phyloP scores from a whole-genome alignment of 2,329 filamentous ascomycete species.

The Aspergillus novofumigatus region DNA sequence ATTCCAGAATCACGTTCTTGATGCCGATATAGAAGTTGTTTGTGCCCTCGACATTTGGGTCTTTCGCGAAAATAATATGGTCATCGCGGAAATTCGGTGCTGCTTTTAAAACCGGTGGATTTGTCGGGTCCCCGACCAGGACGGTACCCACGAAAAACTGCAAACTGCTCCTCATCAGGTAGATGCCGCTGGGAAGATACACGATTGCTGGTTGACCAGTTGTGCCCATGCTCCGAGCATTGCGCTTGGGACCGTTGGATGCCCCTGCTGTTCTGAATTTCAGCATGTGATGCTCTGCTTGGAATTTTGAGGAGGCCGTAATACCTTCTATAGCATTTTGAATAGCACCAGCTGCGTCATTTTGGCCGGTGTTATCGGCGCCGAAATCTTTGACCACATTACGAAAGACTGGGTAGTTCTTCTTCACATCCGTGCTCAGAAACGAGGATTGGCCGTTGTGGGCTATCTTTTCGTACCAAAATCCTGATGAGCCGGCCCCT shows the following conservation, averaged over 20 bases:
- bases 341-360: constrained; percentile 26
- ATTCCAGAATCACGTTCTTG: constrained; percentile 39
- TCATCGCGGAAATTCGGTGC: constrained; percentile 49
- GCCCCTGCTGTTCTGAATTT: constrained; percentile 17
- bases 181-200: constrained; percentile 28
- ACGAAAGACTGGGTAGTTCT: constrained; percentile 32
- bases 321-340: constrained; percentile 28
- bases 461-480: constrained; percentile 27
- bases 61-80: constrained; percentile 52
- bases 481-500: constrained; percentile 8
- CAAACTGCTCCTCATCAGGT: constrained; percentile 21
- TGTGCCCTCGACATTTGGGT: constrained; percentile 26
- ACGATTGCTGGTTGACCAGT: constrained; percentile 29
- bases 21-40: constrained; percentile 37
- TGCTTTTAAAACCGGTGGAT: constrained; percentile 51
- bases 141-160: constrained; percentile 33
- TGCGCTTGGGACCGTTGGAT: constrained; percentile 21
- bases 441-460: constrained; percentile 29
- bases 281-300: not conserved
- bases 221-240: constrained; percentile 24
- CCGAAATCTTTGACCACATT: constrained; percentile 33
- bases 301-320: not conserved
- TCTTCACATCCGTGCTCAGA: constrained; percentile 19
- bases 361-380: constrained; percentile 30
- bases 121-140: constrained; percentile 35